A percentile compares a stretch with the other conserved stretches of the same genome.
Conservation (phyloP, 805 yeast species). For the Hanseniaspora valbyensis region DNA sequence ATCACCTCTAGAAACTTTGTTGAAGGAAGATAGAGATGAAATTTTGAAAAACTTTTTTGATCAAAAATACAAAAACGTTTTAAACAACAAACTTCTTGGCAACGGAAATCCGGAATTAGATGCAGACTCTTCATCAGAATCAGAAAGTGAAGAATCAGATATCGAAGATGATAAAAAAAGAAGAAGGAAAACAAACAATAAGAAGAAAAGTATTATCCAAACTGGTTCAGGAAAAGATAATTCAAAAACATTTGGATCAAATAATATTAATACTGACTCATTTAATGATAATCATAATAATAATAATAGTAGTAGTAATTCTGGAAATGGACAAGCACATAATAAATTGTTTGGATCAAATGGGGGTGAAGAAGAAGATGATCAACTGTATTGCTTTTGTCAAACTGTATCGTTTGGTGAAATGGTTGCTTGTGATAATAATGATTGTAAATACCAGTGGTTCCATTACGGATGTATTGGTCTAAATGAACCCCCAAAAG, state of each 20-base stretch:
- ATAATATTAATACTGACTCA: too few relatives aligned
- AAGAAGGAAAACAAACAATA: neutral
- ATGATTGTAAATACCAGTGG: constrained; percentile 84
- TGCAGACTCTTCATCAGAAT: neutral
- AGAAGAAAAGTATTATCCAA: constrained; percentile 3
- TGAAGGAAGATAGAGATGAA: constrained; percentile 19
- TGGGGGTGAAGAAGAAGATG: constrained; percentile 49
- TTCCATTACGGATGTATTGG: constrained; percentile 95
- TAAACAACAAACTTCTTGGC: constrained; percentile 1
- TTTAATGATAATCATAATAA: neutral
- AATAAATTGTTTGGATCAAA: too few relatives aligned
- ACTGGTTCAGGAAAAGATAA: too few relatives aligned
- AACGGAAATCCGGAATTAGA: neutral
- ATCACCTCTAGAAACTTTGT: constrained; percentile 21
- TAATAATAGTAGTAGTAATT: neutral
- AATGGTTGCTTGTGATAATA: constrained; percentile 94
- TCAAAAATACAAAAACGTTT: constrained; percentile 6
- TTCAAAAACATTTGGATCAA: too few relatives aligned
- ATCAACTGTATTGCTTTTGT: constrained; percentile 75
- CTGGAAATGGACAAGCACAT: too few relatives aligned
- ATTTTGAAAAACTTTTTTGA: constrained; percentile 4
- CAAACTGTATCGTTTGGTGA: constrained; percentile 89
- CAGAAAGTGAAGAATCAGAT: constrained; percentile 2
- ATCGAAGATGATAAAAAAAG: neutral
- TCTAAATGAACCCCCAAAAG: constrained; percentile 74